Evolutionary conservation across 331 rosid genomes (phyloP), one percentile per base, ranked within the genome.

Genomic region (Rosa hybrid): DNA sequence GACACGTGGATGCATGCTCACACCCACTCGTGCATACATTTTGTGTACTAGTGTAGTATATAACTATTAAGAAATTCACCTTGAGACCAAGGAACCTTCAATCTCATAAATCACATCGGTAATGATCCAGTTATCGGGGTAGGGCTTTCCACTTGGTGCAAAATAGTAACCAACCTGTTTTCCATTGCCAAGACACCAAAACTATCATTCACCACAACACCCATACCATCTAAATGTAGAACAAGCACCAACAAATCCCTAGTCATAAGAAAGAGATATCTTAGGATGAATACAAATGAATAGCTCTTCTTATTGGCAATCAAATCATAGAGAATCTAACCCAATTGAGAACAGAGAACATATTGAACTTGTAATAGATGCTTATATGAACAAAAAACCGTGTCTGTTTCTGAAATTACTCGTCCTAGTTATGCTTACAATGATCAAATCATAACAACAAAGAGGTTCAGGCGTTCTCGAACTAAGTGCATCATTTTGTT

Each of bases 141-240:
- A 95, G 54, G 97, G 98, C 93, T 95, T 95, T 77, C 99, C 99
- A 25, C 99, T 95, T 49, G 99, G 99, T 84, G 99, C 99, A 91
- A 90, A 95, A 91, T 95, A 95, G 91, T 93, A 95, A 79, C 97
- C 99, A 57, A 95, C 99, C 99, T 95, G 90, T 86, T 86, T 86
- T 38, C 74, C 74, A 87, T 84, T 74, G 79, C 81, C 89, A 85
- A 77, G 79, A 86, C 63, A 86, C 69, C 77, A 88, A 84, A 85
- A 76, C 60, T 64, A 82, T 81, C 85, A 84, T 86, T 88, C 78
- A 79, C 72, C 80, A 83, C 54, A 84, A 80, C 34, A 30, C 34
- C 79, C 68, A 75, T 68, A 74, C 68, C 72, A 72, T 80, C 84
- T 76, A 81, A 84, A 73, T 25, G 70, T 73, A 78, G 68, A 80